These are phyloP conservation scores for Trametes maxima DNA, from an alignment of 768 basidiomycete genomes.

Conservation along the genomic window DNA sequence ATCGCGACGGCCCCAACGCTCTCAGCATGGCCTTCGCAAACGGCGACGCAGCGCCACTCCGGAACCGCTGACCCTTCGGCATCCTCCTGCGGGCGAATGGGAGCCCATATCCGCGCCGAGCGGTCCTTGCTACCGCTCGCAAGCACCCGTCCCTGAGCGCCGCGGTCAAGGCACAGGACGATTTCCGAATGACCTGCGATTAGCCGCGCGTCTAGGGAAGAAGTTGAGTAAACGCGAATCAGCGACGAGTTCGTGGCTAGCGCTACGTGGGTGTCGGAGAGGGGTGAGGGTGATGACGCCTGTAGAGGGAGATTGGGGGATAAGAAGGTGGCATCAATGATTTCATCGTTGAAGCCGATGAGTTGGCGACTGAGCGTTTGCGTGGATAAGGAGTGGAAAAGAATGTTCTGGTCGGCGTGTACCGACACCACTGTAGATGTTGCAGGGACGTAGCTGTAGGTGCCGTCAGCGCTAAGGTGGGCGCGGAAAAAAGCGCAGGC, in stretches of 20 bases:
- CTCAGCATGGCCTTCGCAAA: slow-evolving; percentile 94
- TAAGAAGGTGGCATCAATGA: slow-evolving; percentile 87
- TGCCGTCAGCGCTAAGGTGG: not conserved
- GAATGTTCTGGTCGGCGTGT: slow-evolving; percentile 96
- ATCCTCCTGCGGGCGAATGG: slow-evolving; percentile 7
- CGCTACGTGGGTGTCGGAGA: slow-evolving; percentile 73
- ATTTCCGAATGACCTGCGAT: slow-evolving; percentile 90
- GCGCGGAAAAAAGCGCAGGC: not conserved
- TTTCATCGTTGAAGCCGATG: slow-evolving; percentile 98
- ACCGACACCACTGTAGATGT: slow-evolving; percentile 73
- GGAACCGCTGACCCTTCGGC: slow-evolving; percentile 10
- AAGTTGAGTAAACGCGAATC: slow-evolving; percentile 83
- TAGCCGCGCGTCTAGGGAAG: slow-evolving; percentile 79
- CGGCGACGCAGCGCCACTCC: slow-evolving; percentile 75
- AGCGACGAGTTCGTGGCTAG: slow-evolving; percentile 98
- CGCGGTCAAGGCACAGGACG: slow-evolving; percentile 81
- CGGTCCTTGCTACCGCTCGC: slow-evolving; percentile 92
- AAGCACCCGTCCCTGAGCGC: slow-evolving; percentile 68
- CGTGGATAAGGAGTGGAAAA: slow-evolving; percentile 81
- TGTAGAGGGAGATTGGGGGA: slow-evolving; percentile 38
- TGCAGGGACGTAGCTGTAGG: slow-evolving; percentile 64
- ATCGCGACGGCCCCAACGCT: slow-evolving; percentile 90
- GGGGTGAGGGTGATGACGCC: slow-evolving; percentile 27
- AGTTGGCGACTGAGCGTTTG: slow-evolving; percentile 73
- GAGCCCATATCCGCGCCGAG: slow-evolving; percentile 83